A percentile compares a stretch with the other conserved stretches of the same genome.
These are phyloP conservation scores for Alternaria triticimaculans DNA, from an alignment of 2,329 filamentous ascomycete species.

Conservation along the genomic window DNA sequence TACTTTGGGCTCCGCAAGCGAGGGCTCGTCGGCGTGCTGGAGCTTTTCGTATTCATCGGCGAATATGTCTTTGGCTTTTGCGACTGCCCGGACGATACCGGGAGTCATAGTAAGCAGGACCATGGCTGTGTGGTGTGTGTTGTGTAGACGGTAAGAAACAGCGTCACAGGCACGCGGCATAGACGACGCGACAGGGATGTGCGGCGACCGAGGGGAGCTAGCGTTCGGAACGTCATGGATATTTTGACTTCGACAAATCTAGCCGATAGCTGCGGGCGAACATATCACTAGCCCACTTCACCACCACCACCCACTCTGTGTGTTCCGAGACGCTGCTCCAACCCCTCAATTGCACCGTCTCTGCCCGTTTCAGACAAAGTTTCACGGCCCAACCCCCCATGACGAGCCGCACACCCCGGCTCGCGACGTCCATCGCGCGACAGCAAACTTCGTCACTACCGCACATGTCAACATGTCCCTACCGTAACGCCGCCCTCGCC, in stretches of 20 bases:
- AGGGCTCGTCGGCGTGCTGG: conserved; percentile 53
- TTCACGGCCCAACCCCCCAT: conserved; percentile 22
- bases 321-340: conserved; percentile 9
- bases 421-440: conserved; percentile 41
- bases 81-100: conserved; percentile 69
- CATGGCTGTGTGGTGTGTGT: conserved; percentile 58
- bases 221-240: conserved; percentile 17
- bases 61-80: conserved; percentile 36
- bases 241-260: conserved; percentile 13
- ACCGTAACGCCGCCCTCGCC: conserved; percentile 12
- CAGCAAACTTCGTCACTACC: conserved; percentile 19
- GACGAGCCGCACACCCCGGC: conserved; percentile 46
- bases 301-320: conserved; percentile 8
- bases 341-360: conserved; percentile 34
- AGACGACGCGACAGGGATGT: conserved; percentile 7
- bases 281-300: not conserved
- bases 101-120: conserved; percentile 79
- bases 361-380: not conserved
- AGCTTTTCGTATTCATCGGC: conserved; percentile 31
- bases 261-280: conserved; percentile 16
- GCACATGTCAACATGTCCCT: conserved; percentile 37
- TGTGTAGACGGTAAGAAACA: not conserved
- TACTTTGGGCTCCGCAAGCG: conserved; percentile 57
- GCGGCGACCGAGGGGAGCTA: conserved; percentile 7
- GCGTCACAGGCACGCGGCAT: not conserved